Percentiles rank a stretch among this genome's conserved stretches.
These are phyloP conservation scores for Xylaria sp. DNA, from an alignment of 495 filamentous ascomycete genomes.

Conservation along the genomic window DNA sequence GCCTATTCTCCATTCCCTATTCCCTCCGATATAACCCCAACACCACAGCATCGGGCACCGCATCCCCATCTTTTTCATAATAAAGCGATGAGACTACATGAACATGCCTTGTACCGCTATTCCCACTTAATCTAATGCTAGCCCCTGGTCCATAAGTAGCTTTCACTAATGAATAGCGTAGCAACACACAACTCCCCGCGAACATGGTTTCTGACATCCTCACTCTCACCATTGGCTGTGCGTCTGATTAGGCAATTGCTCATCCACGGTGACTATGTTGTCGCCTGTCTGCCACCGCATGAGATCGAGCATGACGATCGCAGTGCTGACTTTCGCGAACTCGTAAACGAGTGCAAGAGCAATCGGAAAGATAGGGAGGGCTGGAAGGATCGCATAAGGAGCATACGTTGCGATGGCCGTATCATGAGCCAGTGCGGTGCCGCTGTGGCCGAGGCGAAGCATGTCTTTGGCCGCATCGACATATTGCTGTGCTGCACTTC, in stretches of 20 bases:
- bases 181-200: slow-evolving; percentile 65
- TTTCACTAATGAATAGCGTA: slow-evolving; percentile 50
- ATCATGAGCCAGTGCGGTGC: slow-evolving; percentile 72
- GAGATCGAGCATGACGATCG: slow-evolving; percentile 69
- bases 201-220: slow-evolving; percentile 90
- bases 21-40: slow-evolving; percentile 7
- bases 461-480: slow-evolving; percentile 84
- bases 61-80: slow-evolving; percentile 9
- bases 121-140: slow-evolving; percentile 22
- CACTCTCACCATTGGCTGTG: slow-evolving; percentile 77
- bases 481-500: slow-evolving; percentile 87
- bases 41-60: neutral
- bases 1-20: slow-evolving; percentile 1
- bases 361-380: slow-evolving; percentile 60
- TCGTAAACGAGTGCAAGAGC: slow-evolving; percentile 66
- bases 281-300: slow-evolving; percentile 74
- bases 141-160: slow-evolving; percentile 18
- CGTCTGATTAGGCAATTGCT: slow-evolving; percentile 76
- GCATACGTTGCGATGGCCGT: slow-evolving; percentile 62
- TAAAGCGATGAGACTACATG: neutral
- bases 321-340: slow-evolving; percentile 60
- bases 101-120: neutral
- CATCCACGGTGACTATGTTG: slow-evolving; percentile 83
- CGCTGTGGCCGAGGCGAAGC: slow-evolving; percentile 83
- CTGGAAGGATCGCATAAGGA: slow-evolving; percentile 64